These are phyloP conservation scores for Trichoderma atrobrunneum DNA, from an alignment of 2,329 filamentous ascomycete species.

Conservation along the genomic window DNA sequence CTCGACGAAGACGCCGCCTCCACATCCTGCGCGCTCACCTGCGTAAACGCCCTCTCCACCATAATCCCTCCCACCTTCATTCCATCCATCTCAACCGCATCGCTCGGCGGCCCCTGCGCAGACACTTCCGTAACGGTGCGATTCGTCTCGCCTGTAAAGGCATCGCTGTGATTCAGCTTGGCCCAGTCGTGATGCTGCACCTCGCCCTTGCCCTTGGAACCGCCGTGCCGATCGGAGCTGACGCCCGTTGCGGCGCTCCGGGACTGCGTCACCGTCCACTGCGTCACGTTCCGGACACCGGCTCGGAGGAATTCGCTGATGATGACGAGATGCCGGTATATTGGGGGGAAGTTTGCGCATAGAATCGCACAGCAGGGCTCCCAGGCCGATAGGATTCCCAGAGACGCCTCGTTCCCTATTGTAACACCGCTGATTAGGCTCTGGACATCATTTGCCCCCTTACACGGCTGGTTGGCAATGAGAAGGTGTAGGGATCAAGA, in stretches of 20 bases:
- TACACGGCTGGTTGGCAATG: neutral
- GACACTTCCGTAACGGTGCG: constrained; percentile 6
- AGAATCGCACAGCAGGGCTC: constrained; percentile 22
- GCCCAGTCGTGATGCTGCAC: constrained; percentile 17
- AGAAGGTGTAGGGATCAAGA: neutral
- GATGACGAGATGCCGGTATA: constrained; percentile 14
- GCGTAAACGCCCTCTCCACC: constrained; percentile 17
- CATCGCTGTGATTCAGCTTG: neutral
- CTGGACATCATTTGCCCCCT: neutral
- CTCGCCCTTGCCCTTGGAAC: neutral
- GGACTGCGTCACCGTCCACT: neutral
- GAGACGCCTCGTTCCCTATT: constrained; percentile 13
- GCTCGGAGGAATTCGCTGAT: neutral
- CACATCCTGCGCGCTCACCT: constrained; percentile 15
- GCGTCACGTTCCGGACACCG: neutral
- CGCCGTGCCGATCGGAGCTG: constrained; percentile 3
- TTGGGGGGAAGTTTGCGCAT: constrained; percentile 19
- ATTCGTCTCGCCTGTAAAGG: neutral
- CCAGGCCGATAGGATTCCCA: constrained; percentile 21
- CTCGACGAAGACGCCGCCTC: neutral
- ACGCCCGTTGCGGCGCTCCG: neutral
- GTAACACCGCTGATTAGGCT: neutral
- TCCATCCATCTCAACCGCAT: neutral
- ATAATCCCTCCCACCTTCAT: constrained; percentile 6
- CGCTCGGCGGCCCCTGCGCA: neutral